A percentile compares a stretch with the other conserved stretches of the same genome.
phyloP scores from a whole-genome alignment of 495 filamentous ascomycete genomes.

The Oidiodendron maius region DNA sequence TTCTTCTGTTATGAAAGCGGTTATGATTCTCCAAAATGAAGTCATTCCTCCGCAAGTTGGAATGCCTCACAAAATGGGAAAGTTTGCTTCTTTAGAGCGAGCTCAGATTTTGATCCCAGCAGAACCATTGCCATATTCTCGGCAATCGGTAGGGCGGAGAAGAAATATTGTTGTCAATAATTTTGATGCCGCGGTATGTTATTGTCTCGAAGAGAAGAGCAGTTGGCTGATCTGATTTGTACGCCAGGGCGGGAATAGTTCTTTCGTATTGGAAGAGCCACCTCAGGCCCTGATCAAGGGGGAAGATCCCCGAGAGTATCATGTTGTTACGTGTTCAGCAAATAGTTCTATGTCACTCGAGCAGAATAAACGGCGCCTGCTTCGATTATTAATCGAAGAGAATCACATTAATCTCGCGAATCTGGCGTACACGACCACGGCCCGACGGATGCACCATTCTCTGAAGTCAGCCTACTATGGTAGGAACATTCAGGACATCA shows the following conservation, averaged over 20 bases:
- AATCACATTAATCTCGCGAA: slow-evolving; percentile 30
- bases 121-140: slow-evolving; percentile 12
- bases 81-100: slow-evolving; percentile 34
- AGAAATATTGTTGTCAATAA: slow-evolving; percentile 46
- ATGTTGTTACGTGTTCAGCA: slow-evolving; percentile 2
- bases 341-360: slow-evolving; percentile 13
- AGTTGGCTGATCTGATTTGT: background rate
- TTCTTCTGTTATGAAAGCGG: slow-evolving; percentile 59
- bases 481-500: slow-evolving; percentile 23
- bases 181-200: slow-evolving; percentile 64
- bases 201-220: background rate
- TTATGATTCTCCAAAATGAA: slow-evolving; percentile 74
- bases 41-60: slow-evolving; percentile 78
- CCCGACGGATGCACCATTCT: slow-evolving; percentile 68
- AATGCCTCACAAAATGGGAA: slow-evolving; percentile 66
- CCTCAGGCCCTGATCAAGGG: slow-evolving; percentile 4
- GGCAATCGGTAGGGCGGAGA: background rate
- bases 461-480: slow-evolving; percentile 60
- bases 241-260: background rate
- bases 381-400: slow-evolving; percentile 28
- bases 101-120: no score
- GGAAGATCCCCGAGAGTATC: background rate
- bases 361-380: background rate
- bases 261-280: background rate
- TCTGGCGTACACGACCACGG: slow-evolving; percentile 77